Percentiles rank a stretch among this genome's conserved stretches.
Conservation (phyloP, 2,329 filamentous ascomycete genomes). For the Ascochyta pisi region DNA sequence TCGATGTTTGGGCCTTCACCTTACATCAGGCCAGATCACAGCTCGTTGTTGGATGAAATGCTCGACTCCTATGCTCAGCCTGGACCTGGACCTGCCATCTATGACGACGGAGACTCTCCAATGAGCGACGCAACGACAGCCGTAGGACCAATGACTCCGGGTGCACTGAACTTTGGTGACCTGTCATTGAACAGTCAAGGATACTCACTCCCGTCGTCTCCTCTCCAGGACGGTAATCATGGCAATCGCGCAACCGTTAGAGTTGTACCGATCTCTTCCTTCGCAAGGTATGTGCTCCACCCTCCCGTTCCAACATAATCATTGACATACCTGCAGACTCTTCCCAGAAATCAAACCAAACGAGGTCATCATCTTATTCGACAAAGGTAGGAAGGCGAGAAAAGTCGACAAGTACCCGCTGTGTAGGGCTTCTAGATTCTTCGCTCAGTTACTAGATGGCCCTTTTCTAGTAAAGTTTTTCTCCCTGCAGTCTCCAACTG, state of each 20-base stretch:
- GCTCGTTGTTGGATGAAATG: background rate
- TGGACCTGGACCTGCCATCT: conserved; percentile 2
- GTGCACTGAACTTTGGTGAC: conserved; percentile 20
- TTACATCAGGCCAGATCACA: background rate
- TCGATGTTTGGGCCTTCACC: conserved; percentile 8
- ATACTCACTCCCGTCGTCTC: background rate
- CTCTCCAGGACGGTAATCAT: background rate
- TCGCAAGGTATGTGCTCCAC: conserved; percentile 14
- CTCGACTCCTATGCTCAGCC: background rate
- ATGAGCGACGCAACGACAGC: conserved; percentile 1
- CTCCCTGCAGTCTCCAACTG: background rate
- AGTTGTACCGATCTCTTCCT: conserved; percentile 1
- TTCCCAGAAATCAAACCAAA: conserved; percentile 17
- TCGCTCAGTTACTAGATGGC: conserved; percentile 19
- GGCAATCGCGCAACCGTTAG: conserved; percentile 17
- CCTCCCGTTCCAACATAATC: background rate
- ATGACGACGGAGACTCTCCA: conserved; percentile 3
- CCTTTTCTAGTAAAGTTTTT: conserved; percentile 13
- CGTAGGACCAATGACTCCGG: conserved; percentile 12
- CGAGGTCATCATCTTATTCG: conserved; percentile 27
- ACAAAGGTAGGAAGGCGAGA: conserved; percentile 21
- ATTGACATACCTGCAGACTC: conserved; percentile 13
- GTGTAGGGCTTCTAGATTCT: conserved; percentile 24
- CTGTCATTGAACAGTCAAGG: conserved; percentile 17
- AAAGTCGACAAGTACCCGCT: conserved; percentile 27